A percentile compares a stretch with the other conserved stretches of the same genome.
These are phyloP conservation scores for Dendrocalamus sinicus DNA, from an alignment of 176 grass and related monocot genomes.

Conservation along the genomic window DNA sequence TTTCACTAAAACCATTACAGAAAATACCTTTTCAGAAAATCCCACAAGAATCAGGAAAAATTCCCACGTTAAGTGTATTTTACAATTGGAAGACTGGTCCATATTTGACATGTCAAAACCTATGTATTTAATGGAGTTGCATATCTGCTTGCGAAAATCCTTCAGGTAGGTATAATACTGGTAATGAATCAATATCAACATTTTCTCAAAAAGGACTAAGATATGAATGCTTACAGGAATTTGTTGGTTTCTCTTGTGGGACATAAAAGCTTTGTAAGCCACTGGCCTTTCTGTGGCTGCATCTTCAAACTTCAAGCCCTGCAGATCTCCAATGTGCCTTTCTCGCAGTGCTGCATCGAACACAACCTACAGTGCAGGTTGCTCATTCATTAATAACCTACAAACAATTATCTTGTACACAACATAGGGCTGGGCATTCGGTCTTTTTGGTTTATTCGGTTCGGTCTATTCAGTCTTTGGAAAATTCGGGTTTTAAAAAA, in stretches of 20 bases:
- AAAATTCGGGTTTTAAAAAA: too few relatives aligned
- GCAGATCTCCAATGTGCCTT: constrained; percentile 81
- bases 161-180: constrained; percentile 5
- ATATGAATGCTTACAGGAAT: constrained; percentile 65
- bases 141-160: constrained; percentile 36
- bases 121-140: not conserved
- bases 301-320: constrained; percentile 71
- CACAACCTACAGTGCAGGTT: constrained; percentile 55
- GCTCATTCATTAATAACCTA: constrained; percentile 17
- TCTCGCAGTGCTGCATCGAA: constrained; percentile 71
- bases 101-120: not conserved
- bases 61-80: not conserved
- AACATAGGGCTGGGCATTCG: too few relatives aligned
- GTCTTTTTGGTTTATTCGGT: too few relatives aligned
- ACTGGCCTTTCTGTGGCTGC: constrained; percentile 61
- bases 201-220: constrained; percentile 8
- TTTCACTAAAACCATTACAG: too few relatives aligned
- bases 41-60: too few relatives aligned
- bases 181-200: constrained; percentile 13
- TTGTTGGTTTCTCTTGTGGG: constrained; percentile 69
- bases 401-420: not conserved
- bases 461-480: too few relatives aligned
- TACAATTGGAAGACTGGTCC: not conserved
- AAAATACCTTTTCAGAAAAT: too few relatives aligned
- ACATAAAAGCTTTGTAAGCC: constrained; percentile 73